Evolutionary conservation across 495 filamentous ascomycete genomes (phyloP), one percentile per base, ranked within the genome.

Genomic region (Aspergillus coremiiformis): DNA sequence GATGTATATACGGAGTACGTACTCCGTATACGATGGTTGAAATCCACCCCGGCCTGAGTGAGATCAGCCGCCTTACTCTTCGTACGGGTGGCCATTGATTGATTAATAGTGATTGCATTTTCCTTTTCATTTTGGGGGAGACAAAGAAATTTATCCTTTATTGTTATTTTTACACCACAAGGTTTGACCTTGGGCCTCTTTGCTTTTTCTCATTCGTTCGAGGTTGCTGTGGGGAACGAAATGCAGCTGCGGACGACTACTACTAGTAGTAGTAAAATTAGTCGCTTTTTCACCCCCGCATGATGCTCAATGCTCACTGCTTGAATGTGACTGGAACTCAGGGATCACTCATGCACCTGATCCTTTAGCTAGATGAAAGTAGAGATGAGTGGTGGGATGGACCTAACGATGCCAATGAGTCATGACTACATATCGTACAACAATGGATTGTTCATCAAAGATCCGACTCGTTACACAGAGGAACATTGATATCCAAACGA

Each of bases 201-300:
- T 48, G 47, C 51, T 54, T 54, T 54, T 51, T 54, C 35, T 37
- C 33, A 12, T 35, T 37, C 42, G 37, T 43, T 45, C 15, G 39
- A 50, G 45, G 30, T n/a, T n/a, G n/a, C 29, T 57, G 51, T 54
- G 55, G 55, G 51, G 55, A 17, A 37, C 39, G 50, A 52, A 47
- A 17, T 33, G 46, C 46, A 50, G 43, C 55, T 39, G 54, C 49
- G 27, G 26, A 33, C 49, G 41, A n/a, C n/a, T n/a, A n/a, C n/a
- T n/a, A 52, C 50, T 52, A 52, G 45, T n/a, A 21, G n/a, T n/a
- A n/a, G n/a, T n/a, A n/a, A n/a, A n/a, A 39, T 41, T 47, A 50
- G 53, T 41, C 22, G 42, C 44, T 43, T 43, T 15, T 27, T 42
- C 47, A 47, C 51, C 55, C 55, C 55, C 55, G 51, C 55, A 58